Percentiles rank a stretch among this genome's conserved stretches.
Evolutionary conservation across 1,284 basidiomycete species (phyloP).

Genomic region (Boletus mariae): DNA sequence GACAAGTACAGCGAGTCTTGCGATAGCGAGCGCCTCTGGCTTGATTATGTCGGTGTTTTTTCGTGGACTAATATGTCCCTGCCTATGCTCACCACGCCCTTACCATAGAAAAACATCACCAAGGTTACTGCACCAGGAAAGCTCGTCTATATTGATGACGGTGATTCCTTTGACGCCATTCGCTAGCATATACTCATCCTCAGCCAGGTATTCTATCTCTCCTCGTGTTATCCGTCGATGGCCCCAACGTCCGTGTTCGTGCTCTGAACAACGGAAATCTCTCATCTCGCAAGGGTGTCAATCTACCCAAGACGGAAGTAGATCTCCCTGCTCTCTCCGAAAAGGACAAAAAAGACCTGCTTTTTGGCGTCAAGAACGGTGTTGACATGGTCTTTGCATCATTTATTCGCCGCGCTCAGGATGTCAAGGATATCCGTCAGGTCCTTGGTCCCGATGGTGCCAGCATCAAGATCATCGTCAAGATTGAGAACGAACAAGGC

Average conservation of each 20-base stretch:
- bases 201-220: slow-evolving; percentile 83
- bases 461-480: slow-evolving; percentile 96
- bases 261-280: slow-evolving; percentile 92
- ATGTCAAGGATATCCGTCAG: slow-evolving; percentile 87
- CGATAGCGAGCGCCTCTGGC: slow-evolving; percentile 80
- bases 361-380: slow-evolving; percentile 95
- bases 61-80: slow-evolving; percentile 9
- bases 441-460: slow-evolving; percentile 91
- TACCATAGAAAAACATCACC: slow-evolving; percentile 76
- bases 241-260: slow-evolving; percentile 79
- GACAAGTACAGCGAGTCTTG: slow-evolving; percentile 75
- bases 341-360: slow-evolving; percentile 95
- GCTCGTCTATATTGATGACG: slow-evolving; percentile 96
- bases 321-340: slow-evolving; percentile 97
- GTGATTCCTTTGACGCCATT: slow-evolving; percentile 38
- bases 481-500: slow-evolving; percentile 98
- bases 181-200: slow-evolving; percentile 4
- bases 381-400: slow-evolving; percentile 99
- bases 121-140: slow-evolving; percentile 96
- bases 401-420: slow-evolving; percentile 91
- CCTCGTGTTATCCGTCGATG: slow-evolving; percentile 85
- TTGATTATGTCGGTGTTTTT: slow-evolving; percentile 78
- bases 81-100: slow-evolving; percentile 8
- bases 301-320: slow-evolving; percentile 96
- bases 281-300: slow-evolving; percentile 98